phyloP scores from a whole-genome alignment of 495 filamentous ascomycete genomes.

The Geopyxis carbonaria region DNA sequence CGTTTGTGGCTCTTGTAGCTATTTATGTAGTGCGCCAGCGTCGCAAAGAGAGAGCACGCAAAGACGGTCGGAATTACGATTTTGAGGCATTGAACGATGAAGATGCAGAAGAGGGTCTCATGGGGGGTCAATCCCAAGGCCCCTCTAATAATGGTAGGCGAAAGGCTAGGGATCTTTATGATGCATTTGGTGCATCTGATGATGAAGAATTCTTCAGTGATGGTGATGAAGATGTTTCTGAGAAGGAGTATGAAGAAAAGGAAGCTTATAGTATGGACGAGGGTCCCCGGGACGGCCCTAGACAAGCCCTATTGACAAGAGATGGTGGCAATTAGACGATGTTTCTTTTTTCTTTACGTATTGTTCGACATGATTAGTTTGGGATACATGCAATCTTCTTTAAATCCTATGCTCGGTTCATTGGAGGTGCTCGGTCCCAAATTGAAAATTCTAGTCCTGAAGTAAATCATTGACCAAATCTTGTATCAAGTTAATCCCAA shows the following conservation, averaged over 20 bases:
- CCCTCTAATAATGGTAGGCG: conserved; percentile 29
- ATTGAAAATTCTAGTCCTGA: too few species aligned
- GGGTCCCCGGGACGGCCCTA: conserved; percentile 4
- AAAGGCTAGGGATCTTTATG: conserved; percentile 72
- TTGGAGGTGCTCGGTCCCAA: too few species aligned
- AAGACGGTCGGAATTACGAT: conserved; percentile 71
- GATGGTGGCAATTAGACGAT: too few species aligned
- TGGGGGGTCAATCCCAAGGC: conserved; percentile 10
- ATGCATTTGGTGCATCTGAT: conserved; percentile 70
- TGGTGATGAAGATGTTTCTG: conserved; percentile 35
- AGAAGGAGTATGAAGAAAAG: conserved; percentile 19
- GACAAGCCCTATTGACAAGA: background rate
- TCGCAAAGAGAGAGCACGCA: conserved; percentile 55
- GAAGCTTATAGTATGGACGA: conserved; percentile 22
- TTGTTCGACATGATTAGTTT: too few species aligned
- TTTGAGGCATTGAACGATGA: conserved; percentile 83
- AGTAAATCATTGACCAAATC: too few species aligned
- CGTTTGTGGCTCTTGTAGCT: conserved; percentile 66
- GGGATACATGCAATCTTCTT: too few species aligned
- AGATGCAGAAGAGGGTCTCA: conserved; percentile 46
- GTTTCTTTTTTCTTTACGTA: too few species aligned
- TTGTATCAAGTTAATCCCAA: too few species aligned
- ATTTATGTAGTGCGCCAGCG: conserved; percentile 65
- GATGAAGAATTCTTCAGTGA: conserved; percentile 49
- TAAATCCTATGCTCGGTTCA: too few species aligned